Conservation (phyloP, 495 filamentous ascomycete species). For the Pseudotulostoma volvatum region DNA sequence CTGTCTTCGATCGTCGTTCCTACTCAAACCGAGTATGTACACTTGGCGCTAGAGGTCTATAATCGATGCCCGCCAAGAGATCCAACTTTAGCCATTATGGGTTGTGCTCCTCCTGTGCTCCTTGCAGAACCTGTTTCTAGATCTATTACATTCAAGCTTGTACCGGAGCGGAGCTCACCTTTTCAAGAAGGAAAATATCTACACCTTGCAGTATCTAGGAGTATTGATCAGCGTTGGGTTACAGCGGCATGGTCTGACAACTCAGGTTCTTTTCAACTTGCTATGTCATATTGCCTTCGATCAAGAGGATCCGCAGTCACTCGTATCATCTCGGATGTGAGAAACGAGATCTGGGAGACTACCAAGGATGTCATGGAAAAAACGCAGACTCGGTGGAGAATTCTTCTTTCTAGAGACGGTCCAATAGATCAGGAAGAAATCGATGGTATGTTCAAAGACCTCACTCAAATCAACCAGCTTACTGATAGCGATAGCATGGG, state of each 20-base stretch:
- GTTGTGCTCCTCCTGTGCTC: conserved; percentile 53
- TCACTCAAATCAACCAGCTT: too few relatives aligned
- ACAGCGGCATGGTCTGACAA: conserved; percentile 87
- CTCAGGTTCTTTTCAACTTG: conserved; percentile 57
- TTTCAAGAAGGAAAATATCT: conserved; percentile 72
- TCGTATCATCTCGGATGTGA: conserved; percentile 44
- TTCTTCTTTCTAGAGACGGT: conserved; percentile 60
- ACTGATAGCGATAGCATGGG: too few relatives aligned
- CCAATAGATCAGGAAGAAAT: conserved; percentile 60
- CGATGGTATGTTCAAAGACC: conserved; percentile 28
- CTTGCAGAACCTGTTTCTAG: conserved; percentile 58
- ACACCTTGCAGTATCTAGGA: conserved; percentile 74
- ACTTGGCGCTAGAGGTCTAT: conserved; percentile 71
- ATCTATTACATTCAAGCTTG: conserved; percentile 64
- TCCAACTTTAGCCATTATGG: conserved; percentile 14
- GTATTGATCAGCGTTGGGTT: conserved; percentile 72
- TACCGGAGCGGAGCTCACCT: conserved; percentile 36
- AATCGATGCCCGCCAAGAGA: conserved; percentile 56
- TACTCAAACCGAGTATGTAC: conserved; percentile 45
- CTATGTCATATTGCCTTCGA: conserved; percentile 62
- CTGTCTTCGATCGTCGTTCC: conserved; percentile 48
- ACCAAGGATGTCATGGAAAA: conserved; percentile 60
- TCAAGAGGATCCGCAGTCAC: conserved; percentile 40
- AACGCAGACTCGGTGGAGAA: conserved; percentile 59
- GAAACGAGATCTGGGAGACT: conserved; percentile 70